phyloP scores from a whole-genome alignment of 352 stramenopile species.

The Globisporangium megalacanthum region DNA sequence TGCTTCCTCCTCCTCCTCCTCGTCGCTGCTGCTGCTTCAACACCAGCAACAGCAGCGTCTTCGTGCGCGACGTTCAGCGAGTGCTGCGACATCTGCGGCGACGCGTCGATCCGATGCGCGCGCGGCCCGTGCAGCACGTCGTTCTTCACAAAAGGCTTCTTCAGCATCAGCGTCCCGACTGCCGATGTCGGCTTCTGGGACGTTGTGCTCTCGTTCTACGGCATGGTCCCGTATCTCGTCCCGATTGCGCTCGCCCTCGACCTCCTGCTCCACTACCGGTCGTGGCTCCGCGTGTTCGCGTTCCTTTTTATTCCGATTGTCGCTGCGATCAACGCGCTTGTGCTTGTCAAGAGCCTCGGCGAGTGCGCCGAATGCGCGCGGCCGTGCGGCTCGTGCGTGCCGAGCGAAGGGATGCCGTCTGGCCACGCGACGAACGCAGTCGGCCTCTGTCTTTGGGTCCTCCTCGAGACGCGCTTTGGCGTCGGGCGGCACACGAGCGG shows the following conservation, averaged over 20 bases:
- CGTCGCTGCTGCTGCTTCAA: too few relatives aligned
- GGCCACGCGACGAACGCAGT: slow-evolving; percentile 48
- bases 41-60: too few relatives aligned
- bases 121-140: slow-evolving; percentile 46
- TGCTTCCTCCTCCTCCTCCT: too few relatives aligned
- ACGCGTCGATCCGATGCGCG: slow-evolving; percentile 36
- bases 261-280: slow-evolving; percentile 32
- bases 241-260: slow-evolving; percentile 30
- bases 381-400: slow-evolving; percentile 41
- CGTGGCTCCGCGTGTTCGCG: slow-evolving; percentile 39
- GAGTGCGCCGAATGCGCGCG: slow-evolving; percentile 40
- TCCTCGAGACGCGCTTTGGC: slow-evolving; percentile 37
- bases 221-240: slow-evolving; percentile 53
- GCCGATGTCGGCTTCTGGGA: slow-evolving; percentile 41
- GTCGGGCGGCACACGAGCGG: slow-evolving; percentile 17
- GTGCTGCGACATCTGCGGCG: slow-evolving; percentile 43
- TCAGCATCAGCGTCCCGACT: slow-evolving; percentile 41
- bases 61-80: slow-evolving; percentile 15
- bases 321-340: slow-evolving; percentile 27
- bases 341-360: slow-evolving; percentile 36
- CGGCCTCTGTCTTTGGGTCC: slow-evolving; percentile 36
- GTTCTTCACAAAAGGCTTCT: slow-evolving; percentile 35
- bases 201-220: slow-evolving; percentile 43
- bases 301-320: slow-evolving; percentile 50
- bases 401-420: slow-evolving; percentile 43